Conservation (phyloP, 768 basidiomycete species). For the Mrakia hoshinonis region DNA sequence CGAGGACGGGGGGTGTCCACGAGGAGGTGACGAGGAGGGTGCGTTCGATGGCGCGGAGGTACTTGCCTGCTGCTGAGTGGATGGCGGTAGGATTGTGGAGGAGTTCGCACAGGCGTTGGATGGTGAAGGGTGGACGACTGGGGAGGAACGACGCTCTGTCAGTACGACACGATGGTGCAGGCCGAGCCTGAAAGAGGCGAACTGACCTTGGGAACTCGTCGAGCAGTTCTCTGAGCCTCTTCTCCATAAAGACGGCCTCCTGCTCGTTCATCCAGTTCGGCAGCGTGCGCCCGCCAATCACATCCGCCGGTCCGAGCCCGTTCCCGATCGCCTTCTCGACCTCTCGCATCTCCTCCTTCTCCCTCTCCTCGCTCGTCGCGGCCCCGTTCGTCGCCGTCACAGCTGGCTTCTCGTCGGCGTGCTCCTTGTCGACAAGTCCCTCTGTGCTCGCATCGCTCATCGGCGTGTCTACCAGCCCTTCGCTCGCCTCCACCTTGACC, state of each 20-base stretch:
- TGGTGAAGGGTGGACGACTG: slow-evolving; percentile 41
- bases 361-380: neutral
- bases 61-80: slow-evolving; percentile 39
- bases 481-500: neutral
- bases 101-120: slow-evolving; percentile 41
- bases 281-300: slow-evolving; percentile 46
- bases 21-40: slow-evolving; percentile 39
- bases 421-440: slow-evolving; percentile 11
- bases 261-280: slow-evolving; percentile 54
- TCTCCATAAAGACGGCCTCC: slow-evolving; percentile 54
- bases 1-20: slow-evolving; percentile 34
- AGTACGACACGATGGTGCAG: neutral
- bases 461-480: slow-evolving; percentile 5
- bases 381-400: slow-evolving; percentile 23
- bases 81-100: slow-evolving; percentile 33
- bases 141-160: neutral
- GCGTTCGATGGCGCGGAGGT: slow-evolving; percentile 40
- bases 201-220: slow-evolving; percentile 68
- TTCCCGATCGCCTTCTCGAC: slow-evolving; percentile 34
- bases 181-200: neutral
- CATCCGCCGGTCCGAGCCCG: slow-evolving; percentile 30
- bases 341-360: slow-evolving; percentile 1
- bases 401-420: too few species aligned
- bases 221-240: slow-evolving; percentile 54
- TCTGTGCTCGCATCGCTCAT: neutral